A percentile compares a stretch with the other conserved stretches of the same genome.
These are phyloP conservation scores for Candida loeiensis DNA, from an alignment of 805 yeast species.

Conservation along the genomic window DNA sequence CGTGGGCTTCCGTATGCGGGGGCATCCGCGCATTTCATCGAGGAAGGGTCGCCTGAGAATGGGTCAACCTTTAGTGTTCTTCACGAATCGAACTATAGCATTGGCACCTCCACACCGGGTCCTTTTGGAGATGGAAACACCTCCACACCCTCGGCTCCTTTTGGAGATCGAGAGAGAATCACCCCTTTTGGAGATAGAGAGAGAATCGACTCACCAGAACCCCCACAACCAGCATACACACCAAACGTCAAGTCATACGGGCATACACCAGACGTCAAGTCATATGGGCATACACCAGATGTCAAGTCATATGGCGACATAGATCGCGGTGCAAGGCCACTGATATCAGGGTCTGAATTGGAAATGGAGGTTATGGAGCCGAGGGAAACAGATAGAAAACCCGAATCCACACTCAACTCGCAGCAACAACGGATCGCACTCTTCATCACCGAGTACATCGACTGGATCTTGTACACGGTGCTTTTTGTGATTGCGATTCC, in stretches of 20 bases:
- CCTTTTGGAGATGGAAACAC: background rate
- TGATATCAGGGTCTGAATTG: background rate
- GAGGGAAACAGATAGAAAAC: constrained; percentile 5
- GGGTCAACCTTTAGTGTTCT: no score
- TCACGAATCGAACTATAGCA: background rate
- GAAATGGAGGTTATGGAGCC: constrained; percentile 2
- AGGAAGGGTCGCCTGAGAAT: background rate
- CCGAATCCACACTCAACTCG: constrained; percentile 16
- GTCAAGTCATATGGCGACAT: no score
- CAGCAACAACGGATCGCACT: constrained; percentile 22
- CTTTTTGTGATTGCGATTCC: constrained; percentile 57
- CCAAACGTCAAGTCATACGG: background rate
- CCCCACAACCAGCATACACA: constrained; percentile 1
- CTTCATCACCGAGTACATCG: constrained; percentile 44
- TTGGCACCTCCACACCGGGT: constrained; percentile 1
- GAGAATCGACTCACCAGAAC: background rate
- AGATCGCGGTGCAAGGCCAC: no score
- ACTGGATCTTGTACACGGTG: constrained; percentile 48
- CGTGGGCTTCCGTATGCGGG: constrained; percentile 4
- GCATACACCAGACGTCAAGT: no score
- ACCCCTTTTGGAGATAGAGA: no score
- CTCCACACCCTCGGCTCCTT: no score
- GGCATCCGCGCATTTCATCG: background rate
- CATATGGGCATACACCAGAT: no score
- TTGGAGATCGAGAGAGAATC: no score